Evolutionary conservation across 208 protist genomes (phyloP), one percentile per base, ranked within the genome.

Genomic region (Trypanosoma avium): DNA sequence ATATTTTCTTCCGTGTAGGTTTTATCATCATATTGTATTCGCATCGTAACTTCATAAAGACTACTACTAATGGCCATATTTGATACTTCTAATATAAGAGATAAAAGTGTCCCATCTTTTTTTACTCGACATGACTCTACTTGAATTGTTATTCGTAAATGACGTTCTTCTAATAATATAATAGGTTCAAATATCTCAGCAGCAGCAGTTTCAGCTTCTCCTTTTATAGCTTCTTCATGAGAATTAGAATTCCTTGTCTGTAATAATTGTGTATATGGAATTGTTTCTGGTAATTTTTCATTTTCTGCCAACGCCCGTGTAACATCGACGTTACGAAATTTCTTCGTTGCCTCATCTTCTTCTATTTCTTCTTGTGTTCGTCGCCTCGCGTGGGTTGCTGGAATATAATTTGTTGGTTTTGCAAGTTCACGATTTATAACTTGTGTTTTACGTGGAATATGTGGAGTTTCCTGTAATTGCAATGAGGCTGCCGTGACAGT

Each of bases 301-400:
- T 88, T 70, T 2, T 62, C 73, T 17, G 69, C 47, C 10, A 94
- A 75, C 0, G 76, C 80, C 4, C 72, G 81, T 26, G 83, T 93
- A 58, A 95, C 81, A 65, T 95, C 89, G 17, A 95, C 86, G 53
- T 73, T 66, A 46, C 89, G 75, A 56, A 95, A 78, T 58, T 75
- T 76, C 24, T 67, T 70, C 27, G 89, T 91, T 15, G 83, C 86
- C 59, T 95, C 85, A 70, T 95, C 89, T 29, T 86, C 85, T 46
- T 88, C 83, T 10, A 70, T 65, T 9, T 70, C 67, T 19, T 50
- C n/a, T 2, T n/a, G n/a, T n/a, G 54, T 1, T 58, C 61, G 49
- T 29, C 36, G 19, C 15, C 46, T 59, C 26, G 45, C n/a, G 30
- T 42, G 32, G 9, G 61, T 49, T 26, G 65, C 59, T 17, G 72